A percentile compares a stretch with the other conserved stretches of the same genome.
phyloP scores from a whole-genome alignment of 202 grass and related monocot species.

The Zizania palustris region DNA sequence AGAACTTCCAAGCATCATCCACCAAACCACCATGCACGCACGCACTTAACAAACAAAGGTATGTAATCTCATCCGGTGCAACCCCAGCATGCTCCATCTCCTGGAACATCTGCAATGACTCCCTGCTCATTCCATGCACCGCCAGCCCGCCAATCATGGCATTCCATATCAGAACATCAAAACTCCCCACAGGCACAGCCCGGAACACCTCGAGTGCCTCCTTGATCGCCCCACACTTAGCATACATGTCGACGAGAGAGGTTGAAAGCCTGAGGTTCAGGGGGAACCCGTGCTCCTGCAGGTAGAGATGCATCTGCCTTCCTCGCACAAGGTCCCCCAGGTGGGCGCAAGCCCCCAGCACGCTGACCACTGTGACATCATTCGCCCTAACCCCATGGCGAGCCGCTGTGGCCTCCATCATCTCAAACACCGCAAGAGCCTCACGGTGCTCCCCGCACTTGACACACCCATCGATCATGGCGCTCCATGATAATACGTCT shows the following conservation, averaged over 20 bases:
- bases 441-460: slow-evolving; percentile 42
- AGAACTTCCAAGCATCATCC: slow-evolving; percentile 52
- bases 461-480: slow-evolving; percentile 52
- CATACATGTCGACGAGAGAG: slow-evolving; percentile 64
- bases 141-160: slow-evolving; percentile 56
- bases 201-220: slow-evolving; percentile 60
- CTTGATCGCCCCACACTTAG: slow-evolving; percentile 52
- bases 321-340: slow-evolving; percentile 47
- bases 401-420: slow-evolving; percentile 26
- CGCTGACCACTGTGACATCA: slow-evolving; percentile 43
- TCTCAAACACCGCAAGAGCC: slow-evolving; percentile 41
- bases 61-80: slow-evolving; percentile 24
- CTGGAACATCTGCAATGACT: slow-evolving; percentile 52
- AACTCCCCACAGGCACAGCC: slow-evolving; percentile 36
- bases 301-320: slow-evolving; percentile 39
- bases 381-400: slow-evolving; percentile 32
- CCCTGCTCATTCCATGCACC: slow-evolving; percentile 48
- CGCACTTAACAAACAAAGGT: slow-evolving; percentile 53
- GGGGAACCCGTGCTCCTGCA: slow-evolving; percentile 27
- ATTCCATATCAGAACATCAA: slow-evolving; percentile 70
- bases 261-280: slow-evolving; percentile 52
- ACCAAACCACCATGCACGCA: slow-evolving; percentile 63
- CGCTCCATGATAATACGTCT: slow-evolving; percentile 53
- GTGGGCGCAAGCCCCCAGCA: slow-evolving; percentile 47
- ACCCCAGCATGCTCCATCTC: slow-evolving; percentile 52